phyloP scores from a whole-genome alignment of 108 stramenopile species.

The Nitzschia sp. region DNA sequence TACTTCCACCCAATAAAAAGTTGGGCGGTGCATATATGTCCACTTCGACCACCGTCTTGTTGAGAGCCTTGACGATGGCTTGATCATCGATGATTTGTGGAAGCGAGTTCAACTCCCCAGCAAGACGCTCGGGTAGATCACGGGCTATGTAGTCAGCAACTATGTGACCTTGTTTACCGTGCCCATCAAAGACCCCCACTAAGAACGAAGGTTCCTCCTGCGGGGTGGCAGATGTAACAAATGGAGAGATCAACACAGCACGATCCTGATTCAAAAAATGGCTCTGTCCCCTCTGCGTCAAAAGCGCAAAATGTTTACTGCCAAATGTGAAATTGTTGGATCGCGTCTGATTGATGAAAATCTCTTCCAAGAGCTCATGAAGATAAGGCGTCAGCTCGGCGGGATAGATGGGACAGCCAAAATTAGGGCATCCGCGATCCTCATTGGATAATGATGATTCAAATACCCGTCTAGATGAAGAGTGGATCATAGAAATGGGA shows the following conservation, averaged over 20 bases:
- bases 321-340: constrained; percentile 2
- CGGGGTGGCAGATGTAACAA: constrained; percentile 13
- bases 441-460: background rate
- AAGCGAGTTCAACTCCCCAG: constrained; percentile 28
- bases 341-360: background rate
- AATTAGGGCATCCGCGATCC: background rate
- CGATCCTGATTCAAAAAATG: constrained; percentile 67
- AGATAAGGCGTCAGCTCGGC: constrained; percentile 28
- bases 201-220: constrained; percentile 41
- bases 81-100: constrained; percentile 6
- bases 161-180: constrained; percentile 54
- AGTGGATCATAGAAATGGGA: background rate
- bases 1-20: constrained; percentile 55
- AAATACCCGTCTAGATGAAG: background rate
- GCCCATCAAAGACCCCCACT: constrained; percentile 73
- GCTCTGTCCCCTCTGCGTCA: constrained; percentile 27
- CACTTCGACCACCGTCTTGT: constrained; percentile 55
- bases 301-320: background rate
- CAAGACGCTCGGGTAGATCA: constrained; percentile 47
- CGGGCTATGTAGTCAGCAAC: constrained; percentile 48
- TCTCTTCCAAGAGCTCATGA: background rate
- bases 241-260: constrained; percentile 51
- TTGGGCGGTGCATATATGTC: constrained; percentile 40
- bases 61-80: constrained; percentile 22
- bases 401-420: constrained; percentile 33